Percentiles rank a stretch among this genome's conserved stretches.
Conservation (phyloP, 1,284 basidiomycete genomes). For the Marasmius oreades region DNA sequence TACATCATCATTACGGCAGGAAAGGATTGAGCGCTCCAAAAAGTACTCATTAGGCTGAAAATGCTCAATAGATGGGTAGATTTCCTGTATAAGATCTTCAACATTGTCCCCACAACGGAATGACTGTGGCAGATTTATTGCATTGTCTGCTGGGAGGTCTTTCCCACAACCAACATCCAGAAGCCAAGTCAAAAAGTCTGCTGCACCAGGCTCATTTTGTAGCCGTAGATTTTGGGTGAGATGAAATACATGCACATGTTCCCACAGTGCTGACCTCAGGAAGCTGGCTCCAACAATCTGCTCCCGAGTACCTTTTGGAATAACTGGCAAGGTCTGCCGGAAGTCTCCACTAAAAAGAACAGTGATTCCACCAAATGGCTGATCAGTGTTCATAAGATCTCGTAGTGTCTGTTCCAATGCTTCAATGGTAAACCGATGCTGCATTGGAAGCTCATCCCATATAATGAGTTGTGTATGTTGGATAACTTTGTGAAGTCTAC, state of each 20-base stretch:
- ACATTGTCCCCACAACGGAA: too few relatives aligned
- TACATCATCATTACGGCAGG: too few relatives aligned
- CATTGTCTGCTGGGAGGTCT: too few relatives aligned
- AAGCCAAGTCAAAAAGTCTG: constrained; percentile 6
- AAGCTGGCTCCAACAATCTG: constrained; percentile 34
- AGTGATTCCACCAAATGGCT: constrained; percentile 36
- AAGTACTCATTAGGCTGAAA: too few relatives aligned
- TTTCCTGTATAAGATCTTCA: too few relatives aligned
- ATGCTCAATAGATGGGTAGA: too few relatives aligned
- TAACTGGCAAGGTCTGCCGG: constrained; percentile 29
- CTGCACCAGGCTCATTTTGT: constrained; percentile 16
- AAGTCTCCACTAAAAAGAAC: constrained; percentile 40
- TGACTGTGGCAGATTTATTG: too few relatives aligned
- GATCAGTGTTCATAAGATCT: constrained; percentile 24
- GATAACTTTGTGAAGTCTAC: constrained; percentile 25
- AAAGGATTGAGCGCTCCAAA: too few relatives aligned
- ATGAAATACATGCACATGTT: constrained; percentile 22
- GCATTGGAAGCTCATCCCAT: constrained; percentile 37
- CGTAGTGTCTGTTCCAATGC: constrained; percentile 27
- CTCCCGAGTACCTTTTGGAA: constrained; percentile 27
- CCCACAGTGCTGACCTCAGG: constrained; percentile 34
- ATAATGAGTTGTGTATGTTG: constrained; percentile 27
- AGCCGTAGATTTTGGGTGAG: constrained; percentile 37
- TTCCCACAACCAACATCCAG: too few relatives aligned
- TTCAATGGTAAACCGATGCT: constrained; percentile 29